phyloP scores from a whole-genome alignment of 2,329 filamentous ascomycete species.

The Macroventuria anomochaeta region DNA sequence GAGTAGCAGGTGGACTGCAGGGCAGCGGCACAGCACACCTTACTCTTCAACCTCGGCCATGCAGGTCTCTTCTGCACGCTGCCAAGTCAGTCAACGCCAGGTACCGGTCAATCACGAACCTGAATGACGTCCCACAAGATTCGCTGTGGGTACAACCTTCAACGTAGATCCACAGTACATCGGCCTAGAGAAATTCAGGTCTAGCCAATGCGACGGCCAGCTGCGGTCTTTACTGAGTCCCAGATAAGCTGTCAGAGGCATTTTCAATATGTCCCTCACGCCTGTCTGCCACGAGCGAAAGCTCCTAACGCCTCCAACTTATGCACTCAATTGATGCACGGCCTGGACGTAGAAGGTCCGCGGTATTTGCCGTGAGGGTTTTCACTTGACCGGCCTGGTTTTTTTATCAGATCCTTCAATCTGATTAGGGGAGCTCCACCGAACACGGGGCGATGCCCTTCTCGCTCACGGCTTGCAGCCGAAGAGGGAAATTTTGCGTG shows the following conservation, averaged over 20 bases:
- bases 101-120: background rate
- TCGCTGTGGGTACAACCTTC: conserved; percentile 9
- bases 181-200: conserved; percentile 12
- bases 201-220: conserved; percentile 15
- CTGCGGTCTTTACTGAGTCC: conserved; percentile 9
- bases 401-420: conserved; percentile 20
- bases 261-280: conserved; percentile 15
- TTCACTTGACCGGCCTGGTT: background rate
- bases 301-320: background rate
- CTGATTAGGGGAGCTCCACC: conserved; percentile 19
- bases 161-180: conserved; percentile 12
- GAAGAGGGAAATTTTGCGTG: conserved; percentile 18
- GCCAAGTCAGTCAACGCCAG: background rate
- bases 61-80: background rate
- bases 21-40: background rate
- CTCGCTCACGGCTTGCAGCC: conserved; percentile 17
- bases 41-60: background rate
- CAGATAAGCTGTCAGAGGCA: conserved; percentile 19
- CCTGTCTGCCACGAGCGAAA: background rate
- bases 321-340: conserved; percentile 5
- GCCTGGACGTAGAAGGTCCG: background rate
- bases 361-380: background rate
- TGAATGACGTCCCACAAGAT: conserved; percentile 7
- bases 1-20: background rate
- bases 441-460: conserved; percentile 13